Percentiles rank a stretch among this genome's conserved stretches.
Evolutionary conservation across 192 early-diverging fungal genomes (phyloP).

Genomic region (Rhizoclosmatium globosum): DNA sequence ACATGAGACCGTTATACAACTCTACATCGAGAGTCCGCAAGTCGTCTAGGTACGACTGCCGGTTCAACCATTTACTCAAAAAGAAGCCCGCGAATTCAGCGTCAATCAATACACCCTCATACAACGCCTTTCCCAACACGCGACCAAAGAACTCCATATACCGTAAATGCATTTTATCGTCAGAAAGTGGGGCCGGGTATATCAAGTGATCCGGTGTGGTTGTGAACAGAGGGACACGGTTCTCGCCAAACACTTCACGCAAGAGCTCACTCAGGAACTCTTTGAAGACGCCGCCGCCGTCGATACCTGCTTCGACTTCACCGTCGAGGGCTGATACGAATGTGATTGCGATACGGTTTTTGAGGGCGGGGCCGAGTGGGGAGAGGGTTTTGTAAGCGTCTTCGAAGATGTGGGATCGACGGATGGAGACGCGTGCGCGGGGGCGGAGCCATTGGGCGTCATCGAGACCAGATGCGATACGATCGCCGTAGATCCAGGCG

Average conservation of each 20-base stretch:
- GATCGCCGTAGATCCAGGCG: constrained; percentile 77
- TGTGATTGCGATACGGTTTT: constrained; percentile 80
- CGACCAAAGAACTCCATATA: constrained; percentile 63
- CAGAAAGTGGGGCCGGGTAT: constrained; percentile 43
- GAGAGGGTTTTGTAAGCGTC: constrained; percentile 85
- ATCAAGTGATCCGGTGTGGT: constrained; percentile 48
- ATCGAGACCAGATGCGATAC: constrained; percentile 45
- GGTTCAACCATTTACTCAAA: constrained; percentile 58
- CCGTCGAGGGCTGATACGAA: constrained; percentile 86
- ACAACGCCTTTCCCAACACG: constrained; percentile 64
- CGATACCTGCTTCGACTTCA: constrained; percentile 88
- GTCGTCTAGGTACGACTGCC: constrained; percentile 63
- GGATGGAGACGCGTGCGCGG: constrained; percentile 62
- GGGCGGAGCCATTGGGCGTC: constrained; percentile 40
- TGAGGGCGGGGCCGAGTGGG: constrained; percentile 69
- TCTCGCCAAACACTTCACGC: constrained; percentile 62
- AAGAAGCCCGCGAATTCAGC: constrained; percentile 61
- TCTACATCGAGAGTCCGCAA: constrained; percentile 57
- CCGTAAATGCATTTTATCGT: constrained; percentile 45
- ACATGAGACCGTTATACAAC: constrained; percentile 57
- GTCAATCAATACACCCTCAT: constrained; percentile 63
- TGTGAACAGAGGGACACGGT: constrained; percentile 53
- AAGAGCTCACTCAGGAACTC: constrained; percentile 79
- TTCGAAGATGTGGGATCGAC: constrained; percentile 84
- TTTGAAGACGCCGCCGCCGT: constrained; percentile 92